Percentiles rank a stretch among this genome's conserved stretches.
Evolutionary conservation across 1,284 basidiomycete species (phyloP).

Genomic region (Bothia castanella): DNA sequence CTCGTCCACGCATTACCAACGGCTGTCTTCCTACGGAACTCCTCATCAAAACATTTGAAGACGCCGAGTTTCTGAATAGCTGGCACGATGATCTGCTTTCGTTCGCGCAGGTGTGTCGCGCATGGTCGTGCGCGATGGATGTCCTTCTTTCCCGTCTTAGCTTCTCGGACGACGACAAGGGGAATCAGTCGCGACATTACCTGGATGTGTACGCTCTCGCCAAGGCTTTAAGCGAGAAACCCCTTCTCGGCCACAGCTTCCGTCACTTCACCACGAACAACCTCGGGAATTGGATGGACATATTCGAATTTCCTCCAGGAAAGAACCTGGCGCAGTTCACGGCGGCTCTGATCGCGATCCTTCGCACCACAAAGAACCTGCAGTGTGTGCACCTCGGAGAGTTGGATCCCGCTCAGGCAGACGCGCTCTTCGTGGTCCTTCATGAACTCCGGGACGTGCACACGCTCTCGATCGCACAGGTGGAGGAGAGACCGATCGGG

Average conservation of each 20-base stretch:
- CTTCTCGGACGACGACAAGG: constrained; percentile 21
- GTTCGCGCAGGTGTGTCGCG: constrained; percentile 25
- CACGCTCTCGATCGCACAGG: constrained; percentile 15
- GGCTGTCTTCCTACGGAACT: constrained; percentile 22
- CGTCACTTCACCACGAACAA: constrained; percentile 22
- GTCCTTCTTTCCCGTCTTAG: constrained; percentile 16
- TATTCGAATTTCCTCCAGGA: not conserved
- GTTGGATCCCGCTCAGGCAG: constrained; percentile 12
- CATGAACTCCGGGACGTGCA: constrained; percentile 8
- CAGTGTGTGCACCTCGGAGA: constrained; percentile 14
- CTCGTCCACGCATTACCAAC: constrained; percentile 8
- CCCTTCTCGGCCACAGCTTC: constrained; percentile 10
- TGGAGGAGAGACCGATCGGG: not conserved
- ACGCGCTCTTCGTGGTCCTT: constrained; percentile 14
- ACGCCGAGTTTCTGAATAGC: constrained; percentile 18
- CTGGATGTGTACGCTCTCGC: constrained; percentile 17
- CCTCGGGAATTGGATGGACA: constrained; percentile 4
- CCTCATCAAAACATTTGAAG: constrained; percentile 23
- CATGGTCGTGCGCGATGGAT: constrained; percentile 26
- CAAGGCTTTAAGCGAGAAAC: constrained; percentile 10
- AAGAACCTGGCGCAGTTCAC: constrained; percentile 12
- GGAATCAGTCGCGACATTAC: not conserved
- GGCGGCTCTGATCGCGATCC: constrained; percentile 18
- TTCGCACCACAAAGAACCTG: constrained; percentile 21
- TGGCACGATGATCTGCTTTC: constrained; percentile 25